phyloP scores from a whole-genome alignment of 2,329 filamentous ascomycete genomes.

The Paraphoma sp. region DNA sequence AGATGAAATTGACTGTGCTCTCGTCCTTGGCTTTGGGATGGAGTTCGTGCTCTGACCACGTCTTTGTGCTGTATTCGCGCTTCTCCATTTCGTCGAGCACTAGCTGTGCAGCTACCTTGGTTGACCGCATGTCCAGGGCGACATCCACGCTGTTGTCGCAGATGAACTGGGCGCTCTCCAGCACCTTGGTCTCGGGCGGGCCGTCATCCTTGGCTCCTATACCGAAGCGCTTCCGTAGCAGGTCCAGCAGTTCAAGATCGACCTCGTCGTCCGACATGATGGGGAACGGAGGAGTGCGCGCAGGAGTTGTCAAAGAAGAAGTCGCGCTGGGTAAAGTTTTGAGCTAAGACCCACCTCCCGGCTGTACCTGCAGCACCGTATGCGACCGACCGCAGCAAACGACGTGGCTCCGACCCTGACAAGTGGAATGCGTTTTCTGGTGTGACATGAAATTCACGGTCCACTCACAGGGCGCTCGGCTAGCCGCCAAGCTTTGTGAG shows the following conservation, averaged over 20 bases:
- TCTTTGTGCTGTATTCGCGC: conserved; percentile 81
- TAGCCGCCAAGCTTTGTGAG: conserved; percentile 32
- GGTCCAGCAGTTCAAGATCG: conserved; percentile 84
- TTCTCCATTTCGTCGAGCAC: conserved; percentile 85
- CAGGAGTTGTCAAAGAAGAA: background rate
- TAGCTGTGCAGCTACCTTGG: conserved; percentile 78
- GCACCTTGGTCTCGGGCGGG: conserved; percentile 78
- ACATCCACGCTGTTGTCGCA: conserved; percentile 95
- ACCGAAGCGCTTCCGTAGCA: conserved; percentile 80
- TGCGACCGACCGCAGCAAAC: background rate
- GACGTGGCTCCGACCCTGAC: background rate
- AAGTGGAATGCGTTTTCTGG: background rate
- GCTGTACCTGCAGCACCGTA: background rate
- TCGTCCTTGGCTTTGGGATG: conserved; percentile 86
- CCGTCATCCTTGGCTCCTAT: conserved; percentile 62
- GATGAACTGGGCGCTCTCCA: conserved; percentile 82
- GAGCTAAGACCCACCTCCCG: background rate
- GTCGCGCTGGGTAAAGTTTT: background rate
- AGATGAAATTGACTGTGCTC: conserved; percentile 86
- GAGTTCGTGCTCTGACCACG: conserved; percentile 87
- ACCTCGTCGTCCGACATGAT: conserved; percentile 90
- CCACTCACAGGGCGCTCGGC: conserved; percentile 25
- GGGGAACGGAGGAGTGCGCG: background rate
- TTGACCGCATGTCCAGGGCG: conserved; percentile 81
- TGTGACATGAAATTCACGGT: conserved; percentile 8